Conservation (phyloP, 495 filamentous ascomycete genomes). For the Achaetomiella virescens region DNA sequence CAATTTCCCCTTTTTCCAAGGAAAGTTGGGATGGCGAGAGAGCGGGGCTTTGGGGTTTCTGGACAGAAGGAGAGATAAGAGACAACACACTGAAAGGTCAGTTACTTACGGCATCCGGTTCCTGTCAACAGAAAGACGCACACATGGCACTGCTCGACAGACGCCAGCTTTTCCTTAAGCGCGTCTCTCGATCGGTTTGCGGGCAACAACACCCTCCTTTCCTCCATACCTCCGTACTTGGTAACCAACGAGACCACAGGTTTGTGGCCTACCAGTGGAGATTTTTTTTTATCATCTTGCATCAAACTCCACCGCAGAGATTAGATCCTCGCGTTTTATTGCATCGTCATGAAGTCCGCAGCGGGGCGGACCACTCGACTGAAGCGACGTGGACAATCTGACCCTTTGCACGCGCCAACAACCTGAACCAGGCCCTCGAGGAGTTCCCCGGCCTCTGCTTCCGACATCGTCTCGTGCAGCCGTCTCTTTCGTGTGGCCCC, state of each 20-base stretch:
- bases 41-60: background rate
- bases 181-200: too few species aligned
- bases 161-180: too few species aligned
- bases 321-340: constrained; percentile 13
- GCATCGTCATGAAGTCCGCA: background rate
- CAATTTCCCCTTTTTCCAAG: background rate
- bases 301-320: constrained; percentile 8
- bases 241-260: background rate
- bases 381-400: background rate
- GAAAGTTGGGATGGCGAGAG: background rate
- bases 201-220: too few species aligned
- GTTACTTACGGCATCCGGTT: too few species aligned
- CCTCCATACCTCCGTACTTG: too few species aligned
- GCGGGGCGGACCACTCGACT: background rate
- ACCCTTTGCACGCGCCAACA: background rate
- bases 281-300: constrained; percentile 13
- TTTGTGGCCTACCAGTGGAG: constrained; percentile 2
- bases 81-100: too few species aligned
- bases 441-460: background rate
- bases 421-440: background rate
- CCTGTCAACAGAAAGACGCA: too few species aligned
- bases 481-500: background rate
- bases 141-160: too few species aligned
- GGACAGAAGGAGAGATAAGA: background rate
- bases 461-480: constrained; percentile 6